Evolutionary conservation across 805 yeast species (phyloP), one percentile per base, ranked within the genome.

Genomic region (Schwanniomyces sp.): DNA sequence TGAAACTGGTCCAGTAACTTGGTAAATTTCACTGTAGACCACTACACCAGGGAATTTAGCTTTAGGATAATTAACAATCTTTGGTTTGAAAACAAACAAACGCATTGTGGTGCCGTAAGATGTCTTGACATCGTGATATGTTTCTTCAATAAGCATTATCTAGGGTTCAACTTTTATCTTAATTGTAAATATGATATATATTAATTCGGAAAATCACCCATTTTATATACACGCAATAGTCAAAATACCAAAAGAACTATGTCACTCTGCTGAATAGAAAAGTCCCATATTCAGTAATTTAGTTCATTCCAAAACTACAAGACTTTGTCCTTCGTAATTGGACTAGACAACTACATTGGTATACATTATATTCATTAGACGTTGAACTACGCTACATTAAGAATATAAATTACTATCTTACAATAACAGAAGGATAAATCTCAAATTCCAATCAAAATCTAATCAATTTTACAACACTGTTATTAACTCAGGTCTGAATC

Each of bases 41-140:
- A 88, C 66, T 2, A 88, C 94, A 34, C 87, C 95, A 1, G 95
- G 94, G 59, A 86, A 87, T 60, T 82, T 84, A 47, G 88, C 94
- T 34, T 75, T 66, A n/a, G 94, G 92, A 66, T 85, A 86, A 46
- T 84, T 84, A 34, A 84, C 79, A 44, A 87, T 76, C 54, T 74
- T 78, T 11, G 95, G 95, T 44, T 84, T 86, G 64, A 65, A 86
- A 17, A 80, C 76, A 64, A 72, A 84, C 36, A 87, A 69, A 47
- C 94, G 75, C 78, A 87, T 77, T 26, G 82, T 78, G 12, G 90
- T 83, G 25, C 84, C 87, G 50, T 75, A 75, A 2, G 87, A 78
- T 8, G 94, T 86, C 51, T 69, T 60, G 34, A 86, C 82, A 59
- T 87, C 94, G 51, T 76, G 78, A 61, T 60, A 81, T 3, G 81